Evolutionary conservation across 2,329 filamentous ascomycete species (phyloP).

Genomic region (Neofusicoccum ribis): DNA sequence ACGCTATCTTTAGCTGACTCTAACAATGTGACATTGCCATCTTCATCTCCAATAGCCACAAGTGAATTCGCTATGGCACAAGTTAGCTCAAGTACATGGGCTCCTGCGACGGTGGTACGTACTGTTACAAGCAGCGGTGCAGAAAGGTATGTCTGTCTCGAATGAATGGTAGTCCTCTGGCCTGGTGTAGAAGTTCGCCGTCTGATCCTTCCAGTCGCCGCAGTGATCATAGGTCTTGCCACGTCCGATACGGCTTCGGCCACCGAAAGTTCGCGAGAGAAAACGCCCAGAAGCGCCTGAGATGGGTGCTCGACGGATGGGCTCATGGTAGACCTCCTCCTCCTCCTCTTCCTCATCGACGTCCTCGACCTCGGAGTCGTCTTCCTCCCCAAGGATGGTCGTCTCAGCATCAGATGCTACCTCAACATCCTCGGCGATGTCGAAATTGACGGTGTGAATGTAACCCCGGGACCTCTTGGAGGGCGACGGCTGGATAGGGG

Average conservation of each 20-base stretch:
- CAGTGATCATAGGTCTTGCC: slow-evolving; percentile 44
- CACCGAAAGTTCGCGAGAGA: slow-evolving; percentile 50
- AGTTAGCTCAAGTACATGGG: slow-evolving; percentile 21
- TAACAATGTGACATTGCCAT: slow-evolving; percentile 63
- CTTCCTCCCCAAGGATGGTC: slow-evolving; percentile 13
- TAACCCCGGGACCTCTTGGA: slow-evolving; percentile 35
- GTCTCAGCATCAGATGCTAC: slow-evolving; percentile 21
- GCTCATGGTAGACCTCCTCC: slow-evolving; percentile 27
- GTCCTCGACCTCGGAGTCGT: slow-evolving; percentile 27
- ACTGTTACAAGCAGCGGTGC: slow-evolving; percentile 66
- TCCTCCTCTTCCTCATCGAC: slow-evolving; percentile 27
- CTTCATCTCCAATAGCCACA: slow-evolving; percentile 69
- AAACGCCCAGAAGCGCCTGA: slow-evolving; percentile 38
- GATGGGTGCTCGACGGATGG: slow-evolving; percentile 40
- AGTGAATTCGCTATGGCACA: slow-evolving; percentile 58
- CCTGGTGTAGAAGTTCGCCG: slow-evolving; percentile 59
- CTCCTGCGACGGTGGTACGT: slow-evolving; percentile 32
- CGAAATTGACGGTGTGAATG: slow-evolving; percentile 22
- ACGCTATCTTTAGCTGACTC: slow-evolving; percentile 55
- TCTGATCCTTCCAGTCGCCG: slow-evolving; percentile 59
- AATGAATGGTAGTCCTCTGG: slow-evolving; percentile 56
- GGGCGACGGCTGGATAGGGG: slow-evolving; percentile 44
- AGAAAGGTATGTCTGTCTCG: slow-evolving; percentile 61
- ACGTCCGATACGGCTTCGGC: slow-evolving; percentile 39
- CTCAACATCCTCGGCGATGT: slow-evolving; percentile 14